phyloP scores from a whole-genome alignment of 768 basidiomycete genomes.

The Boletus rubescentipes region DNA sequence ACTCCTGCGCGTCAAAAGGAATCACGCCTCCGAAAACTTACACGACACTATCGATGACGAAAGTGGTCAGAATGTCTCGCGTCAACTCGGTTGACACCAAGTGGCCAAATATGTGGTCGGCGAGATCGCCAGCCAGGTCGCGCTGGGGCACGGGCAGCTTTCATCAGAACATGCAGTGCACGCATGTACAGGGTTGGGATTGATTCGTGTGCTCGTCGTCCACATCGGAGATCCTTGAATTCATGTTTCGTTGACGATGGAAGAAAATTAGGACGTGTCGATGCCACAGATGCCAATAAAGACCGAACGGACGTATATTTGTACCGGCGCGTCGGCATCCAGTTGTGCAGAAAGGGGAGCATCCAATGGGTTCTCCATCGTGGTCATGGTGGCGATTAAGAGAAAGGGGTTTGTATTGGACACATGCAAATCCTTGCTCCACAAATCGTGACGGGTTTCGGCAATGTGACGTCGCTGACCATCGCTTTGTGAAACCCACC shows the following conservation, averaged over 20 bases:
- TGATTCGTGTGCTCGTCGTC: no score
- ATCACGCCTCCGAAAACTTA: background rate
- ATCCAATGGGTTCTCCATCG: no score
- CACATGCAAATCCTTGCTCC: no score
- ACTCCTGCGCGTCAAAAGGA: no score
- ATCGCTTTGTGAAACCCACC: no score
- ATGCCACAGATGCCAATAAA: background rate
- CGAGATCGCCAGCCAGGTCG: slow-evolving; percentile 1
- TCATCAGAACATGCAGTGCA: background rate
- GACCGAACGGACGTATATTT: background rate
- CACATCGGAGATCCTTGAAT: background rate
- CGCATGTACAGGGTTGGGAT: background rate
- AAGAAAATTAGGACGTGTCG: background rate
- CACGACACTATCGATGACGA: background rate
- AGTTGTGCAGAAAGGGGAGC: no score
- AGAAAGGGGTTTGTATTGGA: no score
- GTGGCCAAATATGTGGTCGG: slow-evolving; percentile 9
- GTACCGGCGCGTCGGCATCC: no score
- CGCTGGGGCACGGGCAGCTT: background rate
- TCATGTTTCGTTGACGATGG: slow-evolving; percentile 1
- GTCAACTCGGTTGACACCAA: background rate
- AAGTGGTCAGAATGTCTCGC: background rate
- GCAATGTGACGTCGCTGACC: no score
- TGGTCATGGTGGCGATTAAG: no score
- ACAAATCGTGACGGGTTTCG: no score